Conservation (phyloP, 352 stramenopile species). For the Globisporangium ultimum region DNA sequence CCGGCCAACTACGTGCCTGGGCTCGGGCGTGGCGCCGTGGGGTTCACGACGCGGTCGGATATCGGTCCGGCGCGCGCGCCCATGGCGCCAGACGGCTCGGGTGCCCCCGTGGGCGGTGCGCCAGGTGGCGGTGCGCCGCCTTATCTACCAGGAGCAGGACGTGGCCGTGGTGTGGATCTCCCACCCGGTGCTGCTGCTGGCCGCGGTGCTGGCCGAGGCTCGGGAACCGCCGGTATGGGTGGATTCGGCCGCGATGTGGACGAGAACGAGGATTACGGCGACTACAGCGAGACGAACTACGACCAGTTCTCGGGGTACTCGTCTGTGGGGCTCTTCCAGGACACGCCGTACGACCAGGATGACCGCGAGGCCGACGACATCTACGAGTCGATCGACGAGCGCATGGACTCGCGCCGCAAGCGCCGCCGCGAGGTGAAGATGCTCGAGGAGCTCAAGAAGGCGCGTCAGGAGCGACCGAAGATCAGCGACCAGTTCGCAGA, state of each 20-base stretch:
- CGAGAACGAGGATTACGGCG: slow-evolving; percentile 82
- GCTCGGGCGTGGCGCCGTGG: slow-evolving; percentile 92
- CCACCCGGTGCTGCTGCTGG: slow-evolving; percentile 5
- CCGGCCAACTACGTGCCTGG: slow-evolving; percentile 96
- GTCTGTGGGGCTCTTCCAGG: slow-evolving; percentile 82
- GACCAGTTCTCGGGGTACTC: slow-evolving; percentile 90
- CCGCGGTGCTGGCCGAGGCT: slow-evolving; percentile 57
- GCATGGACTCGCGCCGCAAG: slow-evolving; percentile 93
- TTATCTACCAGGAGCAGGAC: slow-evolving; percentile 82
- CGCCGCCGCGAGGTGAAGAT: slow-evolving; percentile 78
- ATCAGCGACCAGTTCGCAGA: slow-evolving; percentile 98
- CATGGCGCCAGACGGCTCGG: slow-evolving; percentile 44
- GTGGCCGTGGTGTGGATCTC: slow-evolving; percentile 62
- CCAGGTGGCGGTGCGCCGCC: slow-evolving; percentile 46
- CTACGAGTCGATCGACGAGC: slow-evolving; percentile 95
- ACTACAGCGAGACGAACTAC: slow-evolving; percentile 92
- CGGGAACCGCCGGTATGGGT: slow-evolving; percentile 74
- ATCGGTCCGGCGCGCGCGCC: slow-evolving; percentile 90
- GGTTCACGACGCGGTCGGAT: slow-evolving; percentile 97
- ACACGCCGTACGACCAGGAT: slow-evolving; percentile 95
- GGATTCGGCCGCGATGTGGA: slow-evolving; percentile 84
- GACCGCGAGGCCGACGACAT: slow-evolving; percentile 96
- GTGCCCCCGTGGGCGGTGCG: neutral
- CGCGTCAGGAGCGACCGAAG: slow-evolving; percentile 85
- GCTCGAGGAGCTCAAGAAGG: slow-evolving; percentile 86